phyloP scores from a whole-genome alignment of 331 rosid species.

The Stylosanthes scabra region DNA sequence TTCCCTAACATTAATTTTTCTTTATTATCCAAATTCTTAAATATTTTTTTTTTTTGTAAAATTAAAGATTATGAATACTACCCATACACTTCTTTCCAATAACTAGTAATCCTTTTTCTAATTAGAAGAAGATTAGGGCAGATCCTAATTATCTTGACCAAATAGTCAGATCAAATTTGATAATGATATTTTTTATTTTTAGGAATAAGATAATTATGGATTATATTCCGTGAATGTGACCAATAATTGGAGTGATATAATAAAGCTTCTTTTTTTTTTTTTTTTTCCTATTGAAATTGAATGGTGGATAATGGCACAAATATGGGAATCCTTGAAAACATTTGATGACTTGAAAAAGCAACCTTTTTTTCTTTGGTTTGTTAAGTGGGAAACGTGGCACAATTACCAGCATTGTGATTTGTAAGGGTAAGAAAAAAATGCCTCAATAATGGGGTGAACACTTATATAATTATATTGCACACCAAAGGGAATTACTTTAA shows the following conservation, averaged over 20 bases:
- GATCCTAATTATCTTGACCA: too few relatives aligned
- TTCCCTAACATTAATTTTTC: too few relatives aligned
- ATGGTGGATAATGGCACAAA: slow-evolving; percentile 48
- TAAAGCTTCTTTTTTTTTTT: neutral
- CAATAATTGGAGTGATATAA: slow-evolving; percentile 26
- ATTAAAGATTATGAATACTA: too few relatives aligned
- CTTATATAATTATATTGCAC: too few relatives aligned
- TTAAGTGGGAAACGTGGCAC: slow-evolving; percentile 56
- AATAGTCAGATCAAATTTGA: too few relatives aligned
- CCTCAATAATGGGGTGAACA: slow-evolving; percentile 36
- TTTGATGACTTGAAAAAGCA: slow-evolving; percentile 43
- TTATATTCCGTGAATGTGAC: slow-evolving; percentile 29
- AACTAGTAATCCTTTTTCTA: too few relatives aligned
- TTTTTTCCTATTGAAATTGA: neutral
- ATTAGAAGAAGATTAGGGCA: too few relatives aligned
- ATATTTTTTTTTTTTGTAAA: too few relatives aligned
- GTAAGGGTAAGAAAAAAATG: neutral
- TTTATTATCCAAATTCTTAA: too few relatives aligned
- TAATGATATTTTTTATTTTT: neutral
- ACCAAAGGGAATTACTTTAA: too few relatives aligned
- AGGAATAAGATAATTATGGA: neutral
- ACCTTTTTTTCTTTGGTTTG: slow-evolving; percentile 43
- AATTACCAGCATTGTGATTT: neutral
- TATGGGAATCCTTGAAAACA: slow-evolving; percentile 22
- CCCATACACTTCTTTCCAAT: too few relatives aligned